Evolutionary conservation across 2,329 filamentous ascomycete genomes (phyloP).

Genomic region (Ophiocordyceps sinensis): DNA sequence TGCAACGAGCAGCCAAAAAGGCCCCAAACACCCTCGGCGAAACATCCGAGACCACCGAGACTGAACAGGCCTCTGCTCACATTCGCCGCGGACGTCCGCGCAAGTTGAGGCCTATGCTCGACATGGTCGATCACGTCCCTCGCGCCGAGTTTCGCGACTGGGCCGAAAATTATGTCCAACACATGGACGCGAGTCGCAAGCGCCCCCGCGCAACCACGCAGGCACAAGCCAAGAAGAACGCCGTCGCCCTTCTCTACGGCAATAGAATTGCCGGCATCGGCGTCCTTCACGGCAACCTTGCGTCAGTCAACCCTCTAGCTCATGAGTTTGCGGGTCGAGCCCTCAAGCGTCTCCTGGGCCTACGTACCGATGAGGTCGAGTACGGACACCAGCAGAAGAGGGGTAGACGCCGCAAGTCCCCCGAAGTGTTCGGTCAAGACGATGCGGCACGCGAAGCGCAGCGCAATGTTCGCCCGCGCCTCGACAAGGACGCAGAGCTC

Average conservation of each 20-base stretch:
- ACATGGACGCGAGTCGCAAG: slow-evolving; percentile 34
- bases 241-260: slow-evolving; percentile 14
- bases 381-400: slow-evolving; percentile 5
- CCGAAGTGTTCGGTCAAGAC: slow-evolving; percentile 27
- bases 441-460: slow-evolving; percentile 8
- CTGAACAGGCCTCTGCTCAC: slow-evolving; percentile 7
- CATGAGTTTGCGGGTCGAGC: slow-evolving; percentile 27
- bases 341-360: slow-evolving; percentile 19
- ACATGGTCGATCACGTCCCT: slow-evolving; percentile 19
- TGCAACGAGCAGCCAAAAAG: slow-evolving; percentile 6
- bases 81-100: slow-evolving; percentile 11
- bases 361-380: slow-evolving; percentile 7
- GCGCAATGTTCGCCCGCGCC: slow-evolving; percentile 23
- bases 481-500: slow-evolving; percentile 14
- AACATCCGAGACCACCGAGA: slow-evolving; percentile 10
- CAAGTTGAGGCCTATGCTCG: slow-evolving; percentile 14
- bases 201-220: slow-evolving; percentile 10
- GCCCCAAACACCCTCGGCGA: slow-evolving; percentile 5
- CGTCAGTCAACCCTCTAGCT: slow-evolving; percentile 27
- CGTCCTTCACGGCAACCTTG: slow-evolving; percentile 8
- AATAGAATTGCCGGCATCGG: slow-evolving; percentile 22
- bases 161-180: slow-evolving; percentile 29
- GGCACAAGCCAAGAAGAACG: slow-evolving; percentile 25
- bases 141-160: slow-evolving; percentile 23
- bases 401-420: slow-evolving; percentile 26